Base-by-base conservation (phyloP, 1,284 basidiomycete species). In the Tilletia setariae region DNA sequence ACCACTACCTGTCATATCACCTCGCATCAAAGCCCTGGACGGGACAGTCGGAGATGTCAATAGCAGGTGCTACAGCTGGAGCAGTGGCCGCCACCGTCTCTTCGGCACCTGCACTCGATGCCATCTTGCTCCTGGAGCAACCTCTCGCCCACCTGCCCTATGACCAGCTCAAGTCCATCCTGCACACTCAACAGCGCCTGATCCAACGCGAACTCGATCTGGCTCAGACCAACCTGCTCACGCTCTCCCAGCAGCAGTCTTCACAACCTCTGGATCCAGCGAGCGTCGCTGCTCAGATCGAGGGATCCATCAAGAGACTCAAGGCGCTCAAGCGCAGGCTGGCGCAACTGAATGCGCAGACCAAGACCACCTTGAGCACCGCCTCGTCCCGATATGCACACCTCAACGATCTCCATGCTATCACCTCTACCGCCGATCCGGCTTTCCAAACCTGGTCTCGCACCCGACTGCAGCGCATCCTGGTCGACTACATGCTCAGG, bases 401-500 rank as follows among this genome's bases (percentile, higher is more conserved):
- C 49, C 49, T 80, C 0, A n/a, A 66, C 2, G 3, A 64, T 0
- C 64, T 82, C 1, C 76, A 81, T 43, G n/a, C 64, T 7, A 63
- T 40, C 23, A 32, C 35, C 15, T 65, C 44, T 16, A 49, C 69
- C 13, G 68, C 75, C 21, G 56, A 46, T 19, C 8, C 63, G 15
- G 72, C 71, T 1, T 76, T 79, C 40, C 25, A 65, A 9, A 66
- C 74, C 6, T 95, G 92, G 92, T 88, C 89, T 19, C 89, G 91
- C 73, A 89, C 86, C 47, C 86, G 93, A 35, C 85, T 98, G 9
- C 90, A 94, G 78, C 85, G 95, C 70, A 96, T 94, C 89, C 85
- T 98, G 32, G 90, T 93, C 0, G 95, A 98, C 82, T 95, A 94
- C 89, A 88, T 91, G 59, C 85, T 98, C 49, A 86, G 94, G 32